phyloP scores from a whole-genome alignment of 2,329 filamentous ascomycete species.

The Hymenoscyphus scutula region DNA sequence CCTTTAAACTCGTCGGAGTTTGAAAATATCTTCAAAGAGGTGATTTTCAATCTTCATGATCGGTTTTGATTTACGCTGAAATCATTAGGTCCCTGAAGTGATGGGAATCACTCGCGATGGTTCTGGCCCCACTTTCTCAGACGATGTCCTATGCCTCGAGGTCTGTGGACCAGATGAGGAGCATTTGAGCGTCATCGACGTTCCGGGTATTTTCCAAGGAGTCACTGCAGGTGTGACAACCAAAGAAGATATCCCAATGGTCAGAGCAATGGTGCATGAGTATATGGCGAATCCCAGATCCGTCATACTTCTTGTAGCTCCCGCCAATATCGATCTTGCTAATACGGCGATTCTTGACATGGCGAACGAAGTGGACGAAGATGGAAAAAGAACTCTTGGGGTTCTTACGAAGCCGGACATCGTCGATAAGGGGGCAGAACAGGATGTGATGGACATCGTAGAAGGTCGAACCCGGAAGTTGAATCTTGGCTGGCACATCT shows the following conservation, averaged over 20 bases:
- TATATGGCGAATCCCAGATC: slow-evolving; percentile 53
- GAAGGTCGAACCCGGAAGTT: not conserved
- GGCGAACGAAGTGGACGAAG: slow-evolving; percentile 41
- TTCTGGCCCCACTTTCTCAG: slow-evolving; percentile 12
- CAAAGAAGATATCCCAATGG: slow-evolving; percentile 34
- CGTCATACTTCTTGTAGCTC: slow-evolving; percentile 23
- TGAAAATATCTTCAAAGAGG: not conserved
- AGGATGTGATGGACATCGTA: not conserved
- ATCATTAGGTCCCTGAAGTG: not conserved
- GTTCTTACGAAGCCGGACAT: slow-evolving; percentile 50
- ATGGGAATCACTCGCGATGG: not conserved
- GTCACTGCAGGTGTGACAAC: slow-evolving; percentile 12
- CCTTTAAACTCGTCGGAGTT: too few relatives aligned
- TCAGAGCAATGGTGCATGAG: slow-evolving; percentile 46
- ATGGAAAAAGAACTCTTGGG: slow-evolving; percentile 41
- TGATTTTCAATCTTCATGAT: not conserved
- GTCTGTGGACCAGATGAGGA: slow-evolving; percentile 39
- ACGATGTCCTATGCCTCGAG: slow-evolving; percentile 26
- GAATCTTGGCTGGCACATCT: not conserved
- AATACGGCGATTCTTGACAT: slow-evolving; percentile 37
- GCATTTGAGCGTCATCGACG: slow-evolving; percentile 57
- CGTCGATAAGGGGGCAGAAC: slow-evolving; percentile 10
- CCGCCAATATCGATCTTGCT: slow-evolving; percentile 31
- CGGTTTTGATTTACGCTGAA: not conserved
- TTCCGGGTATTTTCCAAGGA: slow-evolving; percentile 54